Base-by-base conservation (phyloP, 1,284 basidiomycete genomes). In the Puccinia triticina region DNA sequence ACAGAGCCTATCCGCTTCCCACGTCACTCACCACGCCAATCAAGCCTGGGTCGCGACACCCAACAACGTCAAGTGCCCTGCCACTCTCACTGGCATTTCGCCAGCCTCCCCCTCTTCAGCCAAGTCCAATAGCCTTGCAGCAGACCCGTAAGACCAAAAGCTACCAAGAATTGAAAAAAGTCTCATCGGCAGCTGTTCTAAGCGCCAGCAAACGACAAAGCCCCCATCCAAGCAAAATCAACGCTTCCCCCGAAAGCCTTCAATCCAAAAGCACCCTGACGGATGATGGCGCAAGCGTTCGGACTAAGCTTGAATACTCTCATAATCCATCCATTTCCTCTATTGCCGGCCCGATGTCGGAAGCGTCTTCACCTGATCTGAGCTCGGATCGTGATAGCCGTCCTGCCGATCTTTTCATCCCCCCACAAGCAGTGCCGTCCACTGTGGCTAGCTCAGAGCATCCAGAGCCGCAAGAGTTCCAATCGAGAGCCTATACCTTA, bases 281-380 rank as follows among this genome's bases (percentile, higher is more conserved):
- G 29, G 71, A 73, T 29, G 71, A 34, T 73, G 71, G 29, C 29
- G 55, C 71, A 23, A 73, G 71, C 50, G 26, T 73, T 73, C 71
- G 50, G 10, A 37, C 43, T 2, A 73, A 37, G 34, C 32, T 73
- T 37, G 71, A 73, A 10, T 55, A 73, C 26, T 1, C 21, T 7
- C 71, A 55, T 55, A 48, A 34, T 37, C 26, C 21, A 57, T 53
- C 53, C 53, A n/a, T 37, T 23, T 34, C 50, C 7, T 34, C 71
- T 14, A 37, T 2, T 18, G 2, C n/a, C 12, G n/a, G 11, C 66
- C 66, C 40, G 1, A 34, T 34, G 23, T 73, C 71, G 29, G 50
- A 57, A 34, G 26, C 29, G 21, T n/a, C n/a, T 14, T 21, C 29
- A 23, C 12, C 71, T 57, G 32, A 11, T n/a, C 10, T 29, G 4